Percentiles rank a stretch among this genome's conserved stretches.
Conservation (phyloP, 2,329 filamentous ascomycete species). For the Microdochium trichocladiopsis region DNA sequence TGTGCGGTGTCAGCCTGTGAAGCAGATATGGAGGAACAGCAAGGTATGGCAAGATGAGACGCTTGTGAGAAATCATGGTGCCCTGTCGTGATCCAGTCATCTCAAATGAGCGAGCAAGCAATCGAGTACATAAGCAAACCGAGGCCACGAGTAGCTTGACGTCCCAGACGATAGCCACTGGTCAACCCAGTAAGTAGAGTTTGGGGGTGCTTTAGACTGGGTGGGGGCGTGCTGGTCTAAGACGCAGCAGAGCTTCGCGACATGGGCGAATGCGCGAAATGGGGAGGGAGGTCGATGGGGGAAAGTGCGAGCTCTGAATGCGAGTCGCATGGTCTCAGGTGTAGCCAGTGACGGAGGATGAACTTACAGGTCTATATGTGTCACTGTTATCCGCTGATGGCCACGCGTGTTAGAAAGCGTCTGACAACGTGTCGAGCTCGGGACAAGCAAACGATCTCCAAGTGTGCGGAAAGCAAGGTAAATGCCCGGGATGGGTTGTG, state of each 20-base stretch:
- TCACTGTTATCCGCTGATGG: conserved; percentile 52
- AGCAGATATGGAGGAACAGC: conserved; percentile 9
- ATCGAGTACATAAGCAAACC: too few relatives aligned
- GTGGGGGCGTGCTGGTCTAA: not conserved
- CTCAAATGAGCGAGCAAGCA: not conserved
- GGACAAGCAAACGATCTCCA: too few relatives aligned
- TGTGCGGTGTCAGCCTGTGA: conserved; percentile 34
- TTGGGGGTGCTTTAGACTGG: not conserved
- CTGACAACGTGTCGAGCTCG: conserved; percentile 15
- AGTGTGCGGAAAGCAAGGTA: not conserved
- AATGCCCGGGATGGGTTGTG: not conserved
- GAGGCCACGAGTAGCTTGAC: too few relatives aligned
- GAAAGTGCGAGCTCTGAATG: not conserved
- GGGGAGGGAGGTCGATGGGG: not conserved
- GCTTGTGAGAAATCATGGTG: conserved; percentile 1
- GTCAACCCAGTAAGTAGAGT: not conserved
- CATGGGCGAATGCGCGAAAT: not conserved
- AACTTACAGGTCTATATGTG: conserved; percentile 48
- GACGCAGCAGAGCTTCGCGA: not conserved
- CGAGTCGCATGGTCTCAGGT: too few relatives aligned
- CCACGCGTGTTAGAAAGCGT: conserved; percentile 30
- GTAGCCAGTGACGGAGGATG: too few relatives aligned
- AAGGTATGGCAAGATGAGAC: conserved; percentile 6
- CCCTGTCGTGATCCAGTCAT: not conserved
- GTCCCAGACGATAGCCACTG: too few relatives aligned